Evolutionary conservation across 768 basidiomycete genomes (phyloP).

Genomic region (Naganishia kalamii): DNA sequence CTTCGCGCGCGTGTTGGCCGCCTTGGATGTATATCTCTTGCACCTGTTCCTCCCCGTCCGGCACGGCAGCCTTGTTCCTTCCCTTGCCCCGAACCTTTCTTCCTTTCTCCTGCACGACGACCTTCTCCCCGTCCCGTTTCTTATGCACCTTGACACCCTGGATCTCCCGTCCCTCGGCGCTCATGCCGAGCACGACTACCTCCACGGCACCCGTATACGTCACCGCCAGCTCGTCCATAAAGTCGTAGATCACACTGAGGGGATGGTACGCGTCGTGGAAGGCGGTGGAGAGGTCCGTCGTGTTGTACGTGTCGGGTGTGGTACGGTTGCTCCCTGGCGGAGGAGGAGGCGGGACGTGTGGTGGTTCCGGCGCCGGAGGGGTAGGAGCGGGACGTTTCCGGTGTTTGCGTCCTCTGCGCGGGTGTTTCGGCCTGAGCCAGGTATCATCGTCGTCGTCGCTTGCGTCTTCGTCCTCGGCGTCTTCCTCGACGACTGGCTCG

Average conservation of each 20-base stretch:
- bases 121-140: constrained; percentile 17
- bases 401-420: neutral
- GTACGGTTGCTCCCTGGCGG: constrained; percentile 30
- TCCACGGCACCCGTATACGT: constrained; percentile 30
- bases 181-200: constrained; percentile 33
- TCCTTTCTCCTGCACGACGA: constrained; percentile 21
- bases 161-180: constrained; percentile 36
- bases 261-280: constrained; percentile 43
- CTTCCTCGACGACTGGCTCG: neutral
- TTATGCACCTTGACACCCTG: constrained; percentile 29
- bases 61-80: constrained; percentile 28
- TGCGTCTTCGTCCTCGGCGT: neutral
- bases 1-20: constrained; percentile 71
- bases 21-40: constrained; percentile 63
- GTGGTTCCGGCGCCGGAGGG: constrained; percentile 5
- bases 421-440: neutral
- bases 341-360: neutral
- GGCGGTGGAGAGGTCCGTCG: constrained; percentile 30
- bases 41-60: constrained; percentile 17
- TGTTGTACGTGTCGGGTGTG: constrained; percentile 29
- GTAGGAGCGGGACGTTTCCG: constrained; percentile 16
- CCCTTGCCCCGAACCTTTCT: constrained; percentile 13
- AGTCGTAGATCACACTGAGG: constrained; percentile 34
- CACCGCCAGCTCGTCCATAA: constrained; percentile 31
- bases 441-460: neutral